Evolutionary conservation across 208 protist genomes (phyloP).

Genomic region (Leishmania martiniquensis): DNA sequence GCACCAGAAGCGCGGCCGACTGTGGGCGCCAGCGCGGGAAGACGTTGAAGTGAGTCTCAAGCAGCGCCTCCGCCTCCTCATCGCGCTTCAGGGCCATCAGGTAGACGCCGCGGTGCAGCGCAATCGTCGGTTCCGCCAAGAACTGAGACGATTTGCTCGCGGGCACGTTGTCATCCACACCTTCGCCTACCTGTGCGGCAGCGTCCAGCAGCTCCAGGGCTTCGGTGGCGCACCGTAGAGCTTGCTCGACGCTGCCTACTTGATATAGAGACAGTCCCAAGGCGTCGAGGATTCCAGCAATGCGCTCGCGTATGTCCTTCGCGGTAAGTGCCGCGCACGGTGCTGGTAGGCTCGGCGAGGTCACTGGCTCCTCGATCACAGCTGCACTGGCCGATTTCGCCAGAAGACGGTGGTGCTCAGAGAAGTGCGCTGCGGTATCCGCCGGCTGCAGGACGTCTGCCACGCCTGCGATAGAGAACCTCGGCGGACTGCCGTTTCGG

Average conservation of each 20-base stretch:
- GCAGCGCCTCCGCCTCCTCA: constrained; percentile 78
- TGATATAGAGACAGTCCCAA: constrained; percentile 78
- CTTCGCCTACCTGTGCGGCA: background rate
- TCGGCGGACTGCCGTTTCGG: background rate
- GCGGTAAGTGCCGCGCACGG: constrained; percentile 20
- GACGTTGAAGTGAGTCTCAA: constrained; percentile 54
- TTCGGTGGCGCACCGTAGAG: constrained; percentile 78
- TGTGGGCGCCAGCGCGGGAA: constrained; percentile 45
- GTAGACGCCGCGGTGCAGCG: constrained; percentile 80
- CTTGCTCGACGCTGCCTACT: constrained; percentile 66
- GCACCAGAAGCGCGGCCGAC: constrained; percentile 62
- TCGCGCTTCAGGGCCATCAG: constrained; percentile 77
- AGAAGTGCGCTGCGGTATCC: background rate
- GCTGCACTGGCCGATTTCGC: background rate
- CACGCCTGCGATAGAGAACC: background rate
- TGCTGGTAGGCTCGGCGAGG: background rate
- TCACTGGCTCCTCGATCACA: background rate
- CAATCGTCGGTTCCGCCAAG: constrained; percentile 44
- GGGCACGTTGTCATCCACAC: background rate
- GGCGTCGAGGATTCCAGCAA: constrained; percentile 81
- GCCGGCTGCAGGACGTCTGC: background rate
- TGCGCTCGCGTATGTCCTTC: constrained; percentile 48
- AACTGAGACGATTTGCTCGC: background rate
- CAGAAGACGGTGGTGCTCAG: no score
- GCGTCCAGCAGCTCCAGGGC: constrained; percentile 52